phyloP scores from a whole-genome alignment of 345 rosid genomes.

The Eucalyptus pauciflora region DNA sequence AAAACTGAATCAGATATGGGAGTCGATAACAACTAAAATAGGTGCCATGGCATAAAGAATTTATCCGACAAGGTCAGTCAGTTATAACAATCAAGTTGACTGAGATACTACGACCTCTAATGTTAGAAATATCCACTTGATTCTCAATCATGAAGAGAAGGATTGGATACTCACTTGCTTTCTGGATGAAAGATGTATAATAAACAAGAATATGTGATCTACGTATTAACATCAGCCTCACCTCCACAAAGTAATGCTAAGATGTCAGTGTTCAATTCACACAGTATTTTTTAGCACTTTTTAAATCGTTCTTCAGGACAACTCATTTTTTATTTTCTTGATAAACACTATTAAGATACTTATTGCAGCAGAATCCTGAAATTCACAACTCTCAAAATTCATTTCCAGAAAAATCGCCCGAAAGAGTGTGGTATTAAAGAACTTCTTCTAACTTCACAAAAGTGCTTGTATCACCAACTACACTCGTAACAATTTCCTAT shows the following conservation, averaged over 20 bases:
- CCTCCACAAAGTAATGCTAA: background rate
- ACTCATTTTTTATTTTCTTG: background rate
- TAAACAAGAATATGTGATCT: background rate
- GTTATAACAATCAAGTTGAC: background rate
- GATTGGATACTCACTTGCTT: background rate
- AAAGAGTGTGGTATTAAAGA: background rate
- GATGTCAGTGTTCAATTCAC: background rate
- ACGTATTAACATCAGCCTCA: background rate
- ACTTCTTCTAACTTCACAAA: background rate
- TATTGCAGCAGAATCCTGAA: background rate
- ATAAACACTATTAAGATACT: background rate
- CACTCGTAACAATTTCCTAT: background rate
- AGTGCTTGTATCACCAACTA: background rate
- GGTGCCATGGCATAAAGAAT: background rate
- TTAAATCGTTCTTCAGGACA: background rate
- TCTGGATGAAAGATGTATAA: background rate
- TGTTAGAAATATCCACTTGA: background rate
- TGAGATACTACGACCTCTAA: background rate
- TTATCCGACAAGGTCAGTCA: background rate
- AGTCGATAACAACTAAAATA: background rate
- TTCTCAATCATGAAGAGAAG: background rate
- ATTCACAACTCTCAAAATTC: background rate
- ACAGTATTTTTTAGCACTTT: background rate
- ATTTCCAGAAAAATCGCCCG: background rate
- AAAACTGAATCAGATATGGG: background rate